Base-by-base conservation (phyloP, 1,284 basidiomycete genomes). In the Inonotus obliquus region DNA sequence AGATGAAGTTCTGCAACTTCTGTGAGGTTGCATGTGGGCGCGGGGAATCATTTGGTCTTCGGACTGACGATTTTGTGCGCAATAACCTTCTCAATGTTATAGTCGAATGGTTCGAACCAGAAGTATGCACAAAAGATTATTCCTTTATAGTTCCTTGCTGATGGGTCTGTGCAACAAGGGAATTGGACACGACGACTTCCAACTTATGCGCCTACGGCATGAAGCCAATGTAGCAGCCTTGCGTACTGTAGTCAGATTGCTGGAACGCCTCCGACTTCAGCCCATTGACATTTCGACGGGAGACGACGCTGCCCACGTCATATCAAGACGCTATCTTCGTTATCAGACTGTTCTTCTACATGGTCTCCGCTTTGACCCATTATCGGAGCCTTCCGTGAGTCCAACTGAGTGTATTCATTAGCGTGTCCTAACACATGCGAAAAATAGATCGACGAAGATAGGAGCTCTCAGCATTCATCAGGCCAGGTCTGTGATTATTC, bases 191-290 rank as follows among this genome's bases (percentile, higher is more conserved):
- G 61, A 62, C 53, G 17, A 59, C 37, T 62, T 25, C 17, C 29
- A 35, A 10, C 17, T 66, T 17, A 62, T 70, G n/a, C 71, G 73
- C 7, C 66, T 76, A 29, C 80, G 82, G 60, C 77, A 78, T 23
- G 92, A 94, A 39, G 76, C 94, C 41, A 92, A 92, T 65, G 75
- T 86, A 55, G 82, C 85, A 1, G 87, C 86, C 64, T 75, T 95
- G 45, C 82, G 83, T 17, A 87, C 91, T 0, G 79, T 82, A 23
- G 87, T 92, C 25, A 87, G 84, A 56, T 76, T 94, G n/a, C 77
- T 93, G 48, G 90, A 95, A 66, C 82, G 86, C 23, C 74, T 95
- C 4, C 82, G 87, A 59, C 76, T 96, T n/a, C 78, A 81, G 54
- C 76, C 83, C 1, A 73, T 82, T 2, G 89, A 91, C 13, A 77